Evolutionary conservation across 495 filamentous ascomycete species (phyloP), one percentile per base, ranked within the genome.

Genomic region (Hypoxylon cercidicola): DNA sequence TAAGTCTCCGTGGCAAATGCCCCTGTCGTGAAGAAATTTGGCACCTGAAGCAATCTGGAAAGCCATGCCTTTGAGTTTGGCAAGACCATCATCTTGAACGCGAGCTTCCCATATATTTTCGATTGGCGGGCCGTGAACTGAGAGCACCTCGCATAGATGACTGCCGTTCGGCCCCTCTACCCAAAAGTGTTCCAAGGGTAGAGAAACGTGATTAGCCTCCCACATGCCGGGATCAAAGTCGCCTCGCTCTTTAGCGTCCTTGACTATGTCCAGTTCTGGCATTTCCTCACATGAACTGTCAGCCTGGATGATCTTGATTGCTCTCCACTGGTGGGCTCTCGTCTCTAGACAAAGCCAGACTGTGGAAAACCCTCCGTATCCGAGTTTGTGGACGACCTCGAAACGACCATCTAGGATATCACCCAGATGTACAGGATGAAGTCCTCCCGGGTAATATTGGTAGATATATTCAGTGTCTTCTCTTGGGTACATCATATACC

Each of bases 321-420:
- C 39, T 16, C 39, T 7, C 39, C 39, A 41, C n/a, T 41, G 2
- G 3, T 41, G 12, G 2, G n/a, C 16, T 41, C 5, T 12, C n/a
- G n/a, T 15, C 12, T 41, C 39, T 13, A 41, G 54, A 44, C 72
- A 74, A 48, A 78, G 71, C 75, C 76, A 80, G 18, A 79, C 70
- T 30, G 69, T 79, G 13, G 71, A 64, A 54, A 65, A 73, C 21
- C 71, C 64, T 13, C 76, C 76, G 30, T 53, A 73, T 39, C 75
- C 79, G 23, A 82, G 70, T 61, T 80, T 81, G 55, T 80, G 72
- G 16, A 78, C 56, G 30, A 82, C 65, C 18, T 68, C 66, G 47
- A 79, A 81, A 12, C 74, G 73, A 28, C 60, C 49, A 20, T 69
- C 53, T 11, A 81, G 55, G 19, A 67, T 28, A 35, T 81, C 75